Conservation (phyloP, 768 basidiomycete genomes). For the Rhodosporidiobolus sp. region DNA sequence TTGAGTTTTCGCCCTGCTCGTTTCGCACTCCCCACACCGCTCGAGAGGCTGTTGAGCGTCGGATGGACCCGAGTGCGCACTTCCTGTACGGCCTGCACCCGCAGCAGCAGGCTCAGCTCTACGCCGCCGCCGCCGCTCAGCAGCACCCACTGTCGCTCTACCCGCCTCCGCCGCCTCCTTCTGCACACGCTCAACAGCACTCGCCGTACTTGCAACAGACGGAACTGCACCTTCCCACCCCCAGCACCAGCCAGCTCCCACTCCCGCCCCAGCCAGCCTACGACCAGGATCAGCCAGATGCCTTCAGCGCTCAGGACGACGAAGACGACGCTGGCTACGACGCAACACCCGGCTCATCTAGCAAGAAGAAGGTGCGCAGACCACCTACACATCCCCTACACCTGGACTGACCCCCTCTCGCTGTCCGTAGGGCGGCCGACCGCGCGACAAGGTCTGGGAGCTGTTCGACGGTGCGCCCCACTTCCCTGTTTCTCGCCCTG, state of each 20-base stretch:
- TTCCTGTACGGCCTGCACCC: no score
- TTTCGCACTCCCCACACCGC: no score
- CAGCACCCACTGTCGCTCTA: neutral
- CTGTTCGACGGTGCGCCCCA: slow-evolving; percentile 26
- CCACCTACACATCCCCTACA: neutral
- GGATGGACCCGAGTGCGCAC: no score
- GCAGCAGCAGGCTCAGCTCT: no score
- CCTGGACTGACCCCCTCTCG: neutral
- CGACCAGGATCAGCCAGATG: neutral
- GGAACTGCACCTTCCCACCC: neutral
- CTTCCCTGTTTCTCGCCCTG: no score
- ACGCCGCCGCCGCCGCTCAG: neutral
- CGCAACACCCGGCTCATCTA: neutral
- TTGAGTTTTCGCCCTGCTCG: no score
- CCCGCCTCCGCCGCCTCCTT: no score
- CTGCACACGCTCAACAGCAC: neutral
- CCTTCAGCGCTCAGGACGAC: neutral
- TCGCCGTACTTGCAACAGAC: neutral
- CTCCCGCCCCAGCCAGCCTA: neutral
- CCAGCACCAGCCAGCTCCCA: neutral
- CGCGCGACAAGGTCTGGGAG: slow-evolving; percentile 37
- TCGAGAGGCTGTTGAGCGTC: no score
- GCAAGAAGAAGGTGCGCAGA: slow-evolving; percentile 3
- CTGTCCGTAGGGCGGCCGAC: slow-evolving; percentile 14
- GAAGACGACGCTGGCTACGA: neutral